phyloP scores from a whole-genome alignment of 1,139 yeast species.

The Debaryomycetaceae sp. region DNA sequence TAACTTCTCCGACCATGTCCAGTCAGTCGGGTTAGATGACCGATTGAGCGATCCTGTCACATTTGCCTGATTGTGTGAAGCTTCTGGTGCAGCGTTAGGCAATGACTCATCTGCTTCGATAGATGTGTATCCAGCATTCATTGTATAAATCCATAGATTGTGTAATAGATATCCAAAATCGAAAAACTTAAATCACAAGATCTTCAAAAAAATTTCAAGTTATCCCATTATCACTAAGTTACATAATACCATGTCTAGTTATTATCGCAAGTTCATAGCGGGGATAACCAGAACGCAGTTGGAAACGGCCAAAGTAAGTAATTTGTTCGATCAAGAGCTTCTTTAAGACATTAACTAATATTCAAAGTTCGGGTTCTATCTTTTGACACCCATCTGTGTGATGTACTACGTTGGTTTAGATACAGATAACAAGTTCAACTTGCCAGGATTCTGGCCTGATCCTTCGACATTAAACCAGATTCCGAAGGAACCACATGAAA shows the following conservation, averaged over 20 bases:
- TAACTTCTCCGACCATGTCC: conserved; percentile 26
- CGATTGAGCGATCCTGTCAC: neutral
- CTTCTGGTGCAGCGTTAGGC: conserved; percentile 1
- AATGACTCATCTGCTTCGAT: conserved; percentile 27
- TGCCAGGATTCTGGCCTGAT: conserved; percentile 98
- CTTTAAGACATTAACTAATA: neutral
- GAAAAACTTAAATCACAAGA: neutral
- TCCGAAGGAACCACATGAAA: conserved; percentile 91
- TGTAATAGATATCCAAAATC: neutral
- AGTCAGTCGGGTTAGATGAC: conserved; percentile 13
- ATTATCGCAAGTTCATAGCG: conserved; percentile 28
- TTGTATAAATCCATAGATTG: neutral
- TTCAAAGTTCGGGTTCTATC: conserved; percentile 74
- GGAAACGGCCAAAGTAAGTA: conserved; percentile 64
- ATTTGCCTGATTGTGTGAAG: neutral
- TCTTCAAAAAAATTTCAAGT: no score
- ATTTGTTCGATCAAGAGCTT: no score
- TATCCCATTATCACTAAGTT: neutral
- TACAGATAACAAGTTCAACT: conserved; percentile 81
- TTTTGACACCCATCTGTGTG: conserved; percentile 78
- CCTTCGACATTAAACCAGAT: conserved; percentile 86
- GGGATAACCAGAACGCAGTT: conserved; percentile 55
- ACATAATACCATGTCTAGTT: conserved; percentile 5
- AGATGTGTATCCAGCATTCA: conserved; percentile 19
- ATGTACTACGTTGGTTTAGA: conserved; percentile 93